Conservation (phyloP, 208 protist species). For the Acanthamoeba castellanii region DNA sequence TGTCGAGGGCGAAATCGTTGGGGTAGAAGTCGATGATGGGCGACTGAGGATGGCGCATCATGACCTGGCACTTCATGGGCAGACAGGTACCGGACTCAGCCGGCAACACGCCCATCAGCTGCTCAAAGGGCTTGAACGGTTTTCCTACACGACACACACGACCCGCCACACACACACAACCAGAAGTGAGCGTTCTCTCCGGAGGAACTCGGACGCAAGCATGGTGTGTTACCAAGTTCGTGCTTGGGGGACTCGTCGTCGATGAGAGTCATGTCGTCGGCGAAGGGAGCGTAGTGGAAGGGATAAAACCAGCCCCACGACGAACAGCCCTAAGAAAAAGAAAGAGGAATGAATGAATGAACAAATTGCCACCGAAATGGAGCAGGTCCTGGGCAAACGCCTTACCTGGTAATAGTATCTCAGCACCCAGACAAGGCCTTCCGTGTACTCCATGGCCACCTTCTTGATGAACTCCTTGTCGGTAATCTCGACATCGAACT, state of each 20-base stretch:
- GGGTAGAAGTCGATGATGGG: constrained; percentile 96
- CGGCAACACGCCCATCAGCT: constrained; percentile 98
- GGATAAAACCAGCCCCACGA: constrained; percentile 98
- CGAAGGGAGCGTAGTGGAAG: constrained; percentile 99
- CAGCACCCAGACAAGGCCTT: constrained; percentile 99
- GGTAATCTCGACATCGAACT: constrained; percentile 15
- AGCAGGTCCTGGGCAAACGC: constrained; percentile 70
- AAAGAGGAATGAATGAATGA: neutral
- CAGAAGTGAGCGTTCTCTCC: neutral
- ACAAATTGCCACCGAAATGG: neutral
- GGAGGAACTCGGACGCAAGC: neutral
- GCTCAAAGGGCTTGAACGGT: constrained; percentile 97
- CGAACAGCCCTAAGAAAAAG: constrained; percentile 29
- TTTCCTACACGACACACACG: constrained; percentile 84
- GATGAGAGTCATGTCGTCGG: constrained; percentile 86
- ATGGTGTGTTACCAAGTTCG: constrained; percentile 39
- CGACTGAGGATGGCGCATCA: constrained; percentile 70
- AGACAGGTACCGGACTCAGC: constrained; percentile 77
- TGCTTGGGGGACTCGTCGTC: neutral
- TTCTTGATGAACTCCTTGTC: constrained; percentile 57
- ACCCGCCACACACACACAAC: neutral
- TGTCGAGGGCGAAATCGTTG: constrained; percentile 96
- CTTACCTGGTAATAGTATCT: constrained; percentile 98
- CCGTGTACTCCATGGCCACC: constrained; percentile 95
- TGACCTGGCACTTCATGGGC: constrained; percentile 15